Base-by-base conservation (phyloP, 2,329 filamentous ascomycete genomes). In the Zasmidium cellare region DNA sequence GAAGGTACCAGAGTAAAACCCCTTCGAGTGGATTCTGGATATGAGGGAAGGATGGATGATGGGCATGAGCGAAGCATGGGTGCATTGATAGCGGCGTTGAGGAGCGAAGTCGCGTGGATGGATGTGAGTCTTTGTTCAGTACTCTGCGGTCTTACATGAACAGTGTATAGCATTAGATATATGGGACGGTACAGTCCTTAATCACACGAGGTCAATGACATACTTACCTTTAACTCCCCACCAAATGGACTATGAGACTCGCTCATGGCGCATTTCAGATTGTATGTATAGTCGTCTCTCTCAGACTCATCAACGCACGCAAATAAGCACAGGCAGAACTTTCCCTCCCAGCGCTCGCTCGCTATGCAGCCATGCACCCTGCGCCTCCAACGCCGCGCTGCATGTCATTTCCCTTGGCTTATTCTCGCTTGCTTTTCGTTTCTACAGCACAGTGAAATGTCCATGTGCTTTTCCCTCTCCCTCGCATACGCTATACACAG, bases 1-100 rank as follows among this genome's bases (percentile, higher is more conserved):
- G 49, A 60, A 61, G 47, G 55, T 48, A 53, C 55, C 56, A 25
- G 55, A 62, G 56, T 58, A 50, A 57, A 46, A n/a, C n/a, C n/a
- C n/a, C n/a, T n/a, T n/a, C n/a, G 25, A 35, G 31, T 47, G 23
- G 46, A 28, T 18, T 19, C 19, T 46, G 7, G 46, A 44, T 28
- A 41, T n/a, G n/a, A 18, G 28, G 14, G 31, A 20, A 48, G 9
- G 28, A 46, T 18, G 19, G 11, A n/a, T 6, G 23, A 24, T 1
- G 14, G 46, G 12, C 23, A 50, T 2, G 46, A 35, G 19, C 12
- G 25, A 35, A 28, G 14, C 16, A 46, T 46, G 28, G 25, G n/a
- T 49, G 52, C 52, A 55, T 55, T 41, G 24, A 16, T 16, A 18
- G 18, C 31, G 52, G 52, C 52, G 52, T 55, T 55, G 45, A 25